Evolutionary conservation across 148 eudicot genomes (phyloP).

Genomic region (Beta vulgaris): DNA sequence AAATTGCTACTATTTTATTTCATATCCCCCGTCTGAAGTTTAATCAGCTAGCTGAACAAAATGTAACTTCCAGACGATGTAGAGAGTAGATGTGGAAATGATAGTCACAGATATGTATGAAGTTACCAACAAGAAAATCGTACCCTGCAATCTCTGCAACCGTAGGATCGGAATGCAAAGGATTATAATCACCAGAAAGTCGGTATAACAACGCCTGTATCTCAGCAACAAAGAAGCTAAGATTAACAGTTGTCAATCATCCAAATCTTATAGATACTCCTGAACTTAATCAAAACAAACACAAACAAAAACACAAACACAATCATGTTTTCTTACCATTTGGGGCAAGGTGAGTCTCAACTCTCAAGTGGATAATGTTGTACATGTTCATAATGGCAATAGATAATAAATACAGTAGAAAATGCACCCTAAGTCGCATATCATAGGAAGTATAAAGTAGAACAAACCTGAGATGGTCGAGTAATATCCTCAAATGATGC

Average conservation of each 20-base stretch:
- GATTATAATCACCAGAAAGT: conserved; percentile 98
- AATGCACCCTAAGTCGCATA: conserved; percentile 2
- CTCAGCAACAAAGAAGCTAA: conserved; percentile 16
- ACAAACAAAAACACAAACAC: not conserved
- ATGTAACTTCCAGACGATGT: not conserved
- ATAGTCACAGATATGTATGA: not conserved
- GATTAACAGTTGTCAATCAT: conserved; percentile 7
- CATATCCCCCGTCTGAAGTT: not conserved
- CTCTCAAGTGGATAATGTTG: not conserved
- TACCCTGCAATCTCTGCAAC: conserved; percentile 81
- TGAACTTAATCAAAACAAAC: not conserved
- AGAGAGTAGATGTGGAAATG: not conserved
- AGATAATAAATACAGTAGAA: not conserved
- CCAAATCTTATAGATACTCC: not conserved
- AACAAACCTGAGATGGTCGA: conserved; percentile 70
- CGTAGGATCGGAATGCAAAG: conserved; percentile 83
- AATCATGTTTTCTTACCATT: too few relatives aligned
- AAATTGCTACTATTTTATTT: not conserved
- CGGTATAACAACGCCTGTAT: conserved; percentile 88
- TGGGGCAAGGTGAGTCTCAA: not conserved
- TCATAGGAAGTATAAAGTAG: not conserved
- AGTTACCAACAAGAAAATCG: not conserved
- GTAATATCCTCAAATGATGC: conserved; percentile 79
- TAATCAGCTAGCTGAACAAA: not conserved
- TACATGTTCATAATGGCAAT: not conserved